Conservation (phyloP, 2,329 filamentous ascomycete genomes). For the Microthyrium microscopicum region DNA sequence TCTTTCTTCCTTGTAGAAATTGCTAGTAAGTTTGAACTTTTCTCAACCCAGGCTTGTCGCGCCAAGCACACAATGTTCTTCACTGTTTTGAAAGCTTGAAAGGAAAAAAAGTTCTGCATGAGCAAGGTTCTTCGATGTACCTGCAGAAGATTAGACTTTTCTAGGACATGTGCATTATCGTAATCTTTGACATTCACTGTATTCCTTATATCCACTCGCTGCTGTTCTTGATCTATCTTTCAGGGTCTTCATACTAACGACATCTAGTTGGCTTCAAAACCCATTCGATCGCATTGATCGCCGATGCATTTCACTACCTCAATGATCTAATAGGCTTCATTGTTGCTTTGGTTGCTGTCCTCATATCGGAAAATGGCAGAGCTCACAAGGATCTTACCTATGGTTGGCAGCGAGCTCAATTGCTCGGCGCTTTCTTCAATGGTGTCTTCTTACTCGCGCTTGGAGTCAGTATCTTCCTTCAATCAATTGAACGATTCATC, state of each 20-base stretch:
- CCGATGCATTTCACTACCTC: constrained; percentile 54
- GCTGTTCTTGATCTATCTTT: constrained; percentile 1
- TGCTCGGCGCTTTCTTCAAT: constrained; percentile 68
- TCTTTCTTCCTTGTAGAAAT: constrained; percentile 9
- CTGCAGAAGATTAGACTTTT: too few species aligned
- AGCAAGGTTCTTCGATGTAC: too few species aligned
- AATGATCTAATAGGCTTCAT: constrained; percentile 50
- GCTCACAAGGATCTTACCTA: constrained; percentile 47
- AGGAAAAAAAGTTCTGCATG: too few species aligned
- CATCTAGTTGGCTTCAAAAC: constrained; percentile 58
- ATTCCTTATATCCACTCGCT: too few species aligned
- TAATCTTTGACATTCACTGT: too few species aligned
- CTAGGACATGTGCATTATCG: too few species aligned
- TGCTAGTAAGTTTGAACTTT: too few species aligned
- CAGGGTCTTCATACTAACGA: too few species aligned
- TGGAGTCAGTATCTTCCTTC: constrained; percentile 54
- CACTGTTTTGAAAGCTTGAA: too few species aligned
- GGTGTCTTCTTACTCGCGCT: constrained; percentile 57
- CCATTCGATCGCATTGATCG: constrained; percentile 52
- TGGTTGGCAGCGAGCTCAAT: constrained; percentile 57
- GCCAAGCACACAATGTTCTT: too few species aligned
- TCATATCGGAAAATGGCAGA: constrained; percentile 38
- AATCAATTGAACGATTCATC: constrained; percentile 56
- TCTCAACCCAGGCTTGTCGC: too few species aligned
- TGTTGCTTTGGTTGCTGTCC: constrained; percentile 47